phyloP scores from a whole-genome alignment of 768 basidiomycete genomes.

The Suillus hirtellus region DNA sequence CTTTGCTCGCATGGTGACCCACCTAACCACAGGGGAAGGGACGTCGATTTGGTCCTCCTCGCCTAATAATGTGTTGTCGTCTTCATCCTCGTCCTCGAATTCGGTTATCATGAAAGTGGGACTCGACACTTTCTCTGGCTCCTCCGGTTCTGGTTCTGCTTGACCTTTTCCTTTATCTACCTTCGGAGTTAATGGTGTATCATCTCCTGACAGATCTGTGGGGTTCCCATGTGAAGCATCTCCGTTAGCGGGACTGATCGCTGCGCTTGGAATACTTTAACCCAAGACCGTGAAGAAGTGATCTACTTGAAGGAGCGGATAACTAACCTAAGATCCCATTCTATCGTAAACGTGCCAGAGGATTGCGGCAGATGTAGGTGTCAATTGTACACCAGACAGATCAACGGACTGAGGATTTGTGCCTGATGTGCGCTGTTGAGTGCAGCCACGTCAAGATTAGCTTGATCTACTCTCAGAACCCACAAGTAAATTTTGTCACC shows the following conservation, averaged over 20 bases:
- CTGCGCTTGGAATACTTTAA: slow-evolving; percentile 34
- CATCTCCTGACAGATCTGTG: slow-evolving; percentile 15
- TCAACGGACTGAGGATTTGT: slow-evolving; percentile 71
- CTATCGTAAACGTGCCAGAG: slow-evolving; percentile 88
- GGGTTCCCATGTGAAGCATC: slow-evolving; percentile 17
- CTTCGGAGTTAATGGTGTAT: slow-evolving; percentile 54
- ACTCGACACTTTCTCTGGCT: slow-evolving; percentile 69
- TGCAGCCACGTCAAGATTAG: slow-evolving; percentile 7
- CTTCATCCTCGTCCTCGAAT: slow-evolving; percentile 54
- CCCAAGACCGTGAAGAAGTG: slow-evolving; percentile 48
- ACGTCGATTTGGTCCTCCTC: slow-evolving; percentile 28
- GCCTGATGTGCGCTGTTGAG: slow-evolving; percentile 48
- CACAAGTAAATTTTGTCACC: slow-evolving; percentile 39
- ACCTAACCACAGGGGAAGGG: slow-evolving; percentile 30
- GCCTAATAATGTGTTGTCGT: slow-evolving; percentile 33
- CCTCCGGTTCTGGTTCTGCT: slow-evolving; percentile 67
- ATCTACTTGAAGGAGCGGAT: slow-evolving; percentile 35
- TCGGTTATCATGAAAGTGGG: slow-evolving; percentile 58
- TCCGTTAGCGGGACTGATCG: slow-evolving; percentile 33
- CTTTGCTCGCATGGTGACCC: not conserved
- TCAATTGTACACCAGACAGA: slow-evolving; percentile 78
- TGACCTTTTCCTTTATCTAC: slow-evolving; percentile 80
- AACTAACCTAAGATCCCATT: slow-evolving; percentile 84
- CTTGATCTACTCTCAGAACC: not conserved
- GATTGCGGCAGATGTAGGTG: slow-evolving; percentile 66